These are phyloP conservation scores for Scutellaria baicalensis DNA, from an alignment of 257 asterid genomes.

Conservation along the genomic window DNA sequence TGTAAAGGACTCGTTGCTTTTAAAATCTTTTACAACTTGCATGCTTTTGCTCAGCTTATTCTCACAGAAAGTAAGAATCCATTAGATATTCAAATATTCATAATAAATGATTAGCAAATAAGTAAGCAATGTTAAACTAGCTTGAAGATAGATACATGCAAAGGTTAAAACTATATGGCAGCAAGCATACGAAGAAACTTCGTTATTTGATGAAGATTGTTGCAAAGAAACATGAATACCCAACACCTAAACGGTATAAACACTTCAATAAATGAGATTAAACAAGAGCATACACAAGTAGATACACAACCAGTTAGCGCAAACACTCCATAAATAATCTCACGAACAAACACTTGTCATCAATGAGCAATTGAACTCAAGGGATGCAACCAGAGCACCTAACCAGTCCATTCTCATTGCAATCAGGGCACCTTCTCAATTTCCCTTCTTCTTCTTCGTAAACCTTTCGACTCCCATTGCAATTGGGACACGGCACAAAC, in stretches of 20 bases:
- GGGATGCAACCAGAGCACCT: constrained; percentile 72
- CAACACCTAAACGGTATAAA: constrained; percentile 19
- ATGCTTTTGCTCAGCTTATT: no score
- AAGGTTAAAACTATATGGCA: background rate
- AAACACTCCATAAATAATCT: constrained; percentile 20
- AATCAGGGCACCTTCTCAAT: constrained; percentile 47
- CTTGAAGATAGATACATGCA: background rate
- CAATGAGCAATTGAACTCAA: constrained; percentile 24
- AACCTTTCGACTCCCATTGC: constrained; percentile 78
- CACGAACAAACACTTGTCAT: constrained; percentile 9
- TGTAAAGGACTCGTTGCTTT: no score
- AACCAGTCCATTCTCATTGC: constrained; percentile 86
- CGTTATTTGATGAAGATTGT: background rate
- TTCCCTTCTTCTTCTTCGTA: constrained; percentile 52
- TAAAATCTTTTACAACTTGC: no score
- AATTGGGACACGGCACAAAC: constrained; percentile 69
- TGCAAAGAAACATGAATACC: background rate
- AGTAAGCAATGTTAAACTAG: background rate
- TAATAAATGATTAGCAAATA: background rate
- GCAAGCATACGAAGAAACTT: constrained; percentile 5
- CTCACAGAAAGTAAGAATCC: background rate
- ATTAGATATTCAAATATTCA: background rate
- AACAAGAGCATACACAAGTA: constrained; percentile 1
- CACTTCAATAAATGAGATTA: constrained; percentile 25
- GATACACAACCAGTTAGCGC: constrained; percentile 15